phyloP scores from a whole-genome alignment of 2,329 filamentous ascomycete species.

The Pseudogymnoascus sp. region DNA sequence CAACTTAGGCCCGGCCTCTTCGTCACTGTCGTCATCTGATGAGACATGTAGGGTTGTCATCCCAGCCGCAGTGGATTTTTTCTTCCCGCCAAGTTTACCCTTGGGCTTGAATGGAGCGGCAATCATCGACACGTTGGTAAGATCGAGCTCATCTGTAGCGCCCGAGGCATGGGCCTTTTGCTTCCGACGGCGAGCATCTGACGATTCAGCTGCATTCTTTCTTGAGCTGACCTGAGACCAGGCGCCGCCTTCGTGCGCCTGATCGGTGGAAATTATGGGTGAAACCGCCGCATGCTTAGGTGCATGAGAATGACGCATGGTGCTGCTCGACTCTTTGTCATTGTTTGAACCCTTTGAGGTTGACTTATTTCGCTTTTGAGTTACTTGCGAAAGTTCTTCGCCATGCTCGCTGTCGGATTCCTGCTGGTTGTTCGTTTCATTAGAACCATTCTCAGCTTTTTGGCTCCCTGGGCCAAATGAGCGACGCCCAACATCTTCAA shows the following conservation, averaged over 20 bases:
- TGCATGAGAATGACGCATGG: background rate
- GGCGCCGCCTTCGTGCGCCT: constrained; percentile 24
- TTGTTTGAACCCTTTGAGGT: background rate
- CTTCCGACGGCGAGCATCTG: constrained; percentile 26
- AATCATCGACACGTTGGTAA: constrained; percentile 26
- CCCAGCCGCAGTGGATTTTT: constrained; percentile 23
- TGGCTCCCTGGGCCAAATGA: constrained; percentile 52
- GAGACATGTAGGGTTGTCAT: constrained; percentile 19
- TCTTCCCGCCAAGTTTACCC: constrained; percentile 22
- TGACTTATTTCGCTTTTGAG: background rate
- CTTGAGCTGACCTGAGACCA: constrained; percentile 26
- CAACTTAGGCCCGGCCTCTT: constrained; percentile 44
- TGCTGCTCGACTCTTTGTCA: background rate
- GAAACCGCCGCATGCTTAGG: background rate
- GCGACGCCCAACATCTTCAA: constrained; percentile 58
- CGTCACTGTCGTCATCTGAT: constrained; percentile 29
- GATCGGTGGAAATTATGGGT: constrained; percentile 12
- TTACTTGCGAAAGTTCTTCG: constrained; percentile 14
- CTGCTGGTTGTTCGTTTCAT: constrained; percentile 54
- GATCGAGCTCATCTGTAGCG: constrained; percentile 27
- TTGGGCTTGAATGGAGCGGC: constrained; percentile 22
- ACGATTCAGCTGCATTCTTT: constrained; percentile 20
- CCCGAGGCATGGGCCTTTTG: constrained; percentile 24
- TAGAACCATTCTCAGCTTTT: constrained; percentile 21
- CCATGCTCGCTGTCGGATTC: constrained; percentile 40